Base-by-base conservation (phyloP, 1,284 basidiomycete genomes). In the Xerocomus nothofagi region DNA sequence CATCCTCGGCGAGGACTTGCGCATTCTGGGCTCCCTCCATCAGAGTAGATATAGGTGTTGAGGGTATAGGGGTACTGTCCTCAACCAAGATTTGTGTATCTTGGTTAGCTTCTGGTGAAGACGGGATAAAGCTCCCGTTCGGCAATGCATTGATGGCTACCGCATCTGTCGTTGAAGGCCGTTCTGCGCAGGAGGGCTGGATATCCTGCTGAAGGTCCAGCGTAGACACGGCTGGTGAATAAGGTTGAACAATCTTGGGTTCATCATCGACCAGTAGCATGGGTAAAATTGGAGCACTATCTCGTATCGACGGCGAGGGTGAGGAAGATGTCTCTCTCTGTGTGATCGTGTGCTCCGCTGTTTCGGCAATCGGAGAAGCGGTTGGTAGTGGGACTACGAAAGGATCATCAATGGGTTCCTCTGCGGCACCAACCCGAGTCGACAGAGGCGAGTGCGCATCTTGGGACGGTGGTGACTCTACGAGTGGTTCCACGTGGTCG, bases 201-300 rank as follows among this genome's bases (percentile, higher is more conserved):
- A 27, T 26, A 18, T 44, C 50, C n/a, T 53, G 52, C 8, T 6
- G 23, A 1, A 65, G 34, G n/a, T 59, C 57, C 9, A 56, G 48
- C 38, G 47, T 26, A 21, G 62, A 62, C 15, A 61, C 48, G 1
- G 47, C 53, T 1, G 63, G 61, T 0, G 61, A 64, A 23, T 37
- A 11, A 23, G 26, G 9, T n/a, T 39, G 47, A 36, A 24, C n/a
- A 29, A 21, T 24, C 20, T 50, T 39, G 24, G 33, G 38, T 17
- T 51, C 54, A 30, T 55, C 52, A 2, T 45, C 46, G 8, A 53
- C 38, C 11, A 57, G 42, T 6, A 62, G 55, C 4, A 58, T 49
- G 7, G 47, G 32, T 4, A 44, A 41, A 4, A 41, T 44, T 4
- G 44, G 46, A 21, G 23, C 14, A 17, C 41, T 52, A 8, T 46